phyloP scores from a whole-genome alignment of 2,329 filamentous ascomycete genomes.

The Teratosphaeria viscida region DNA sequence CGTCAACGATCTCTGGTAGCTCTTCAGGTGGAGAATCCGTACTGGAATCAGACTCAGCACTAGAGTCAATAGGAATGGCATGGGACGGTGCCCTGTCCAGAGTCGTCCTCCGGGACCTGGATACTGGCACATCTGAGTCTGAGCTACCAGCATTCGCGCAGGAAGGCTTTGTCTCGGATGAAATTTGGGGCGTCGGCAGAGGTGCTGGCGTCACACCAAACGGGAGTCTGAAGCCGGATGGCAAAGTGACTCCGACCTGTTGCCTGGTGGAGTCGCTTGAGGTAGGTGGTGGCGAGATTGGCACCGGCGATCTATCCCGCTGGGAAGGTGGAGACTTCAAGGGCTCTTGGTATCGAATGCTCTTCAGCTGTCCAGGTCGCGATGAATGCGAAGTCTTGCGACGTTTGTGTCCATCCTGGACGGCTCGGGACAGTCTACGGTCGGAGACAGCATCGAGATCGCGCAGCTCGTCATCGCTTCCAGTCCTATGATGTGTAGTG shows the following conservation, averaged over 20 bases:
- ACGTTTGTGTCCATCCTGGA: slow-evolving; percentile 12
- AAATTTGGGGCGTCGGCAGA: slow-evolving; percentile 20
- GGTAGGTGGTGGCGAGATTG: slow-evolving; percentile 31
- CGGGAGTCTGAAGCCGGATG: slow-evolving; percentile 14
- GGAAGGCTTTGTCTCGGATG: slow-evolving; percentile 12
- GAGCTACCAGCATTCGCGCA: neutral
- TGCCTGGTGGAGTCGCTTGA: slow-evolving; percentile 8
- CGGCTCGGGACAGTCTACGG: slow-evolving; percentile 4
- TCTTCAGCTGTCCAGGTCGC: neutral
- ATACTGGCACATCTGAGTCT: neutral
- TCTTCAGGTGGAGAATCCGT: slow-evolving; percentile 19
- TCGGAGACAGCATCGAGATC: slow-evolving; percentile 16
- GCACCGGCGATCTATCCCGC: slow-evolving; percentile 28
- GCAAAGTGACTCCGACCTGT: neutral
- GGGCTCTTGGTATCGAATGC: neutral
- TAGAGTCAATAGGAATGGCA: slow-evolving; percentile 1
- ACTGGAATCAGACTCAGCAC: slow-evolving; percentile 5
- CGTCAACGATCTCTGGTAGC: slow-evolving; percentile 9
- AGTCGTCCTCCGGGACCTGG: neutral
- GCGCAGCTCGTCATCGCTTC: slow-evolving; percentile 20
- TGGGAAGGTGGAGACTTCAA: neutral
- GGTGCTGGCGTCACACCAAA: slow-evolving; percentile 13
- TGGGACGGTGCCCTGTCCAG: neutral
- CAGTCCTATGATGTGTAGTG: neutral
- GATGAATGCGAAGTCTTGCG: slow-evolving; percentile 9